Percentiles rank a stretch among this genome's conserved stretches.
Conservation (phyloP, 345 rosid genomes). For the Eutrema yunnanense region DNA sequence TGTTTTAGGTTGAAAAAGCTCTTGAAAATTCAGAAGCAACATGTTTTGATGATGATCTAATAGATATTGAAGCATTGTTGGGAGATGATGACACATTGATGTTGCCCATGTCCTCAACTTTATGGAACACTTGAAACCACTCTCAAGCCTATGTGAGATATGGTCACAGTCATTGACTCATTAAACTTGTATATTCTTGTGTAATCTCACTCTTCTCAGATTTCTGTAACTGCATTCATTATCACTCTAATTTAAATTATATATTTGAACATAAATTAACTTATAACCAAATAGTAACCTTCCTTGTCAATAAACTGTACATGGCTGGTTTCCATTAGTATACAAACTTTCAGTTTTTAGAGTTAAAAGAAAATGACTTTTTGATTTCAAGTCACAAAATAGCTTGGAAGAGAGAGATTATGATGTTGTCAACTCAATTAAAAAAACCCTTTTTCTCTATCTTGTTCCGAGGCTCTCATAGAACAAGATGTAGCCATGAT, state of each 20-base stretch:
- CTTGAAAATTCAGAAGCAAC: constrained; percentile 30
- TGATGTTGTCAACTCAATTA: constrained; percentile 23
- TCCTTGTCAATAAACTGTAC: constrained; percentile 3
- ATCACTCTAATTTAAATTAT: background rate
- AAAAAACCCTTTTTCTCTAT: background rate
- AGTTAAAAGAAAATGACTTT: background rate
- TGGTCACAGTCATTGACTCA: constrained; percentile 2
- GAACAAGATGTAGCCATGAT: constrained; percentile 91
- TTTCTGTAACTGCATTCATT: constrained; percentile 16
- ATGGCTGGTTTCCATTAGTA: constrained; percentile 10
- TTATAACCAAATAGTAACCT: constrained; percentile 6
- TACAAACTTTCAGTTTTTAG: background rate
- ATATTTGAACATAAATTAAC: background rate
- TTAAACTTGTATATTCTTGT: constrained; percentile 27
- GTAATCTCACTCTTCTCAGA: background rate
- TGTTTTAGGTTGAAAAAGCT: constrained; percentile 34
- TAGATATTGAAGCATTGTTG: constrained; percentile 50
- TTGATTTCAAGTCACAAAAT: background rate
- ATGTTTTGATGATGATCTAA: constrained; percentile 45
- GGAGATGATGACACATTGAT: constrained; percentile 44
- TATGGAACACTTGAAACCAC: constrained; percentile 7
- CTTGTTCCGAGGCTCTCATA: constrained; percentile 57
- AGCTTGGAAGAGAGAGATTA: background rate
- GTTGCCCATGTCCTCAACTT: constrained; percentile 34
- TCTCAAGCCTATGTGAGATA: constrained; percentile 3